These are phyloP conservation scores for Nitzschia sp. DNA, from an alignment of 108 stramenopile species.

Conservation along the genomic window DNA sequence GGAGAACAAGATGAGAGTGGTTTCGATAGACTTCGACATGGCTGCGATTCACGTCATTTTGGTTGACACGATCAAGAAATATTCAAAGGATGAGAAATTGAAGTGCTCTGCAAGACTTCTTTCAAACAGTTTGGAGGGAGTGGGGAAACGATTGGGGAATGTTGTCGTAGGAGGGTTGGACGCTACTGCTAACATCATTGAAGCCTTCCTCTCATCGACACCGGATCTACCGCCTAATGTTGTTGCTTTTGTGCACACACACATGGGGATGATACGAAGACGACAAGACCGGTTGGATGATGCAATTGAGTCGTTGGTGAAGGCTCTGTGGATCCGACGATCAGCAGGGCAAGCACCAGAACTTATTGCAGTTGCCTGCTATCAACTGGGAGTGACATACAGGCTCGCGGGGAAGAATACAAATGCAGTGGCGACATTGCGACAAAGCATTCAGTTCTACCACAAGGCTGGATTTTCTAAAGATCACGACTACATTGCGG, in stretches of 20 bases:
- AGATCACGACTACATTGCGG: slow-evolving; percentile 5
- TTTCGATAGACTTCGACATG: background rate
- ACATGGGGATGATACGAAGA: slow-evolving; percentile 3
- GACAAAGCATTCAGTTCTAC: slow-evolving; percentile 9
- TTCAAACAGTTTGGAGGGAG: background rate
- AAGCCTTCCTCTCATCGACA: background rate
- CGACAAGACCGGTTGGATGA: slow-evolving; percentile 2
- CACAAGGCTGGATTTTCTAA: background rate
- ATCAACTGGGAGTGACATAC: slow-evolving; percentile 7
- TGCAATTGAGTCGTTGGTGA: slow-evolving; percentile 8
- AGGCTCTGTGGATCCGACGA: slow-evolving; percentile 10
- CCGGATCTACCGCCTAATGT: background rate
- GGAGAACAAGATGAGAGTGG: background rate
- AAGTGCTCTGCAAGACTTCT: background rate
- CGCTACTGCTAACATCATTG: background rate
- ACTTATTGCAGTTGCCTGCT: slow-evolving; percentile 11
- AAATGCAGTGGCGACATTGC: background rate
- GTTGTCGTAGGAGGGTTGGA: background rate
- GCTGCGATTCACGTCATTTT: background rate
- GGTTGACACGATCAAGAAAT: background rate
- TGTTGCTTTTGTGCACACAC: slow-evolving; percentile 9
- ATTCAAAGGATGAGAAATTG: background rate
- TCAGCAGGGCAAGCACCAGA: slow-evolving; percentile 3
- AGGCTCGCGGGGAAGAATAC: background rate
- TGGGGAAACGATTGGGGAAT: background rate